Conservation (phyloP, 164 flowering plant species). For the Macadamia integrifolia region DNA sequence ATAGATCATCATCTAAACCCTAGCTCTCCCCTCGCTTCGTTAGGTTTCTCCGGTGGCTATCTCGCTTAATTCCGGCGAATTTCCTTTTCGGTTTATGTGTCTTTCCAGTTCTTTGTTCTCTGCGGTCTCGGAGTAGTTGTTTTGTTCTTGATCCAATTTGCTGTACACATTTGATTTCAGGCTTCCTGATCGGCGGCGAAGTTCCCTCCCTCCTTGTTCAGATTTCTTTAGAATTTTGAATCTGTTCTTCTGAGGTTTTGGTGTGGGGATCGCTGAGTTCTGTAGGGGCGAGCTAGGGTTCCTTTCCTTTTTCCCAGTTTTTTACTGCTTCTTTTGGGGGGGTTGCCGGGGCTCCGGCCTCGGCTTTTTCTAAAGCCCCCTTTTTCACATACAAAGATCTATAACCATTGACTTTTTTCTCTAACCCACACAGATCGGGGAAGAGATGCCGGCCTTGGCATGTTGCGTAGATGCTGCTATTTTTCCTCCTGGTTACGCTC, state of each 20-base stretch:
- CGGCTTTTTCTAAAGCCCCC: slow-evolving; percentile 99
- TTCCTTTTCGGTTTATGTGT: neutral
- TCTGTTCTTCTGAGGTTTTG: slow-evolving; percentile 50
- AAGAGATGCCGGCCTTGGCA: slow-evolving; percentile 94
- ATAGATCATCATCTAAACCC: neutral
- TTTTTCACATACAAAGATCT: slow-evolving; percentile 33
- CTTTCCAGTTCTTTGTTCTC: neutral
- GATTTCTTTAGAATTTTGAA: neutral
- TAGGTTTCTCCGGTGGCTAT: neutral
- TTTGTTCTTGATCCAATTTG: neutral
- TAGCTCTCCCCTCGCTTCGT: neutral
- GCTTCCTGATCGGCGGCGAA: slow-evolving; percentile 6
- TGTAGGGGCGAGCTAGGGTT: slow-evolving; percentile 37
- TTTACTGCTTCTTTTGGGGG: slow-evolving; percentile 90
- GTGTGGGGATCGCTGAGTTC: slow-evolving; percentile 45
- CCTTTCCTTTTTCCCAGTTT: slow-evolving; percentile 25
- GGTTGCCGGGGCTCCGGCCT: slow-evolving; percentile 99
- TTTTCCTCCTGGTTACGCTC: slow-evolving; percentile 56
- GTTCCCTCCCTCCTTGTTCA: neutral
- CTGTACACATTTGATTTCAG: neutral
- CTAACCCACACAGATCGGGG: slow-evolving; percentile 14
- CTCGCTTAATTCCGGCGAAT: neutral
- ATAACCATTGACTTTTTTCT: slow-evolving; percentile 8
- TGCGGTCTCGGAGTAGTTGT: neutral
- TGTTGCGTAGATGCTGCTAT: slow-evolving; percentile 55